Evolutionary conservation across 1,139 yeast genomes (phyloP), one percentile per base, ranked within the genome.

Genomic region (Wickerhamiella pararugosa): DNA sequence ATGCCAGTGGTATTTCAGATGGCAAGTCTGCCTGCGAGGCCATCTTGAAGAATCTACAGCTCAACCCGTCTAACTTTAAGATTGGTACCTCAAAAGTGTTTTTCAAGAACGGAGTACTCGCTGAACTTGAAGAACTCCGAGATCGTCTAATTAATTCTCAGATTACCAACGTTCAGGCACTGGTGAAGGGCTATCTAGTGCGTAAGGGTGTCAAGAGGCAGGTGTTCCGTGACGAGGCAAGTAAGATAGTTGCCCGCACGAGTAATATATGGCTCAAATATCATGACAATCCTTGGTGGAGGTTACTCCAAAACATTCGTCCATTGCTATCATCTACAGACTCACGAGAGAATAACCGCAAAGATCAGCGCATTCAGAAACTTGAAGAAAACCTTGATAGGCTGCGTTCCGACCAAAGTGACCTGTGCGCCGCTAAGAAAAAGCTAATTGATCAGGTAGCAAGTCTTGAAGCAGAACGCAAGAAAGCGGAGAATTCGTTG

Each of bases 51-150:
- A 69, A 71, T 29, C 64, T 83, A 27, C 62, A 70, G 9, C 62
- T 90, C 38, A 86, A 80, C 48, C 62, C 73, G 1, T 75, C 75
- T 25, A 65, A 73, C 6, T 90, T 73, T 61, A 81, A 82, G 53
- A 73, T 92, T 39, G 93, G 93, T 49, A 65, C 78, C 25, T 81
- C 95, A 34, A 90, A 90, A 61, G 84, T 90, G 39, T 90, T 90
- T 63, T 90, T 90, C 69, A 86, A 87, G 60, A 94, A 96, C 32
- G 98, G 98, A 55, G 84, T 90, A 70, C 70, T 90, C 57, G 98
- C 97, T 15, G 79, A 79, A 51, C 73, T 90, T 51, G 98, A 92
- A 60, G 77, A 76, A 49, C 66, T 73, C 43, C 76, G 94, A 48
- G 96, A 86, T 50, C 63, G 68, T 30, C 70, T 74, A 46, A 64